Percentiles rank a stretch among this genome's conserved stretches.
These are phyloP conservation scores for Schwanniomyces vanrijiae DNA, from an alignment of 805 yeast species.

Conservation along the genomic window DNA sequence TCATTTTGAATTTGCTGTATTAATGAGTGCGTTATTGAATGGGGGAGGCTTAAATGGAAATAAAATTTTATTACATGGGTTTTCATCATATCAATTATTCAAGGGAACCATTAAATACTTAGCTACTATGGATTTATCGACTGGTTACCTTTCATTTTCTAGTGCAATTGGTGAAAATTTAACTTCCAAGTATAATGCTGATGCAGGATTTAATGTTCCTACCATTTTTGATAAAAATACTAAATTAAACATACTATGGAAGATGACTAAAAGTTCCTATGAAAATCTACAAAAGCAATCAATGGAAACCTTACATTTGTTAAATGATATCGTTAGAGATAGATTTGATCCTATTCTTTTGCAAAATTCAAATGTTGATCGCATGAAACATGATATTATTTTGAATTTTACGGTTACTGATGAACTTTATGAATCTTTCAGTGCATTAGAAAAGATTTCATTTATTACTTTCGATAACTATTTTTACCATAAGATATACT, in stretches of 20 bases:
- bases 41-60: slow-evolving; percentile 82
- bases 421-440: slow-evolving; percentile 48
- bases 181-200: slow-evolving; percentile 43
- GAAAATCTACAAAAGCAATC: slow-evolving; percentile 65
- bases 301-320: slow-evolving; percentile 58
- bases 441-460: slow-evolving; percentile 70
- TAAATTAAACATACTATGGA: slow-evolving; percentile 79
- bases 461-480: slow-evolving; percentile 69
- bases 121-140: slow-evolving; percentile 73
- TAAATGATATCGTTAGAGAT: slow-evolving; percentile 80
- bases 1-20: slow-evolving; percentile 79
- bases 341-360: slow-evolving; percentile 79
- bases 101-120: slow-evolving; percentile 82
- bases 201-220: slow-evolving; percentile 68
- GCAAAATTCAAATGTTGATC: slow-evolving; percentile 50
- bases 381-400: slow-evolving; percentile 66
- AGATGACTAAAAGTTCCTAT: slow-evolving; percentile 72
- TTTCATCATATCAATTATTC: slow-evolving; percentile 89
- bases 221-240: slow-evolving; percentile 73
- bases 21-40: slow-evolving; percentile 77
- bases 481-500: slow-evolving; percentile 59
- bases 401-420: slow-evolving; percentile 52
- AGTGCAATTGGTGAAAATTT: slow-evolving; percentile 49
- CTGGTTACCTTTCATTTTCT: slow-evolving; percentile 68
- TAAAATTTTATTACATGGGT: slow-evolving; percentile 79